These are phyloP conservation scores for Omphalotus olearius DNA, from an alignment of 1,284 basidiomycete species.

Conservation along the genomic window DNA sequence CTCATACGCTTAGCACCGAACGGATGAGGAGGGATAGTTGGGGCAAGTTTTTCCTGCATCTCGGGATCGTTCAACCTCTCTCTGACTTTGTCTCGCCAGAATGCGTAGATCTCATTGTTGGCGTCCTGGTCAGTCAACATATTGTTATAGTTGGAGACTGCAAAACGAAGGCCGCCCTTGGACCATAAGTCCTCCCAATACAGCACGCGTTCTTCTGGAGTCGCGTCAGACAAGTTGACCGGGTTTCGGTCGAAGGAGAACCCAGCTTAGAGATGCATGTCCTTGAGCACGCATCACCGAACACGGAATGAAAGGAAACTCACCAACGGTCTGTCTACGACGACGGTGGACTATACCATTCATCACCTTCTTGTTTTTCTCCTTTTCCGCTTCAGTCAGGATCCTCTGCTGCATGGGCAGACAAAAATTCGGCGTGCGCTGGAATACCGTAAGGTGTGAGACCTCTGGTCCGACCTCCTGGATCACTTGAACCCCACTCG, in stretches of 20 bases:
- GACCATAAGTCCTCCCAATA: conserved; percentile 21
- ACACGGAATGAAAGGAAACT: not conserved
- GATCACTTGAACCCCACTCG: conserved; percentile 24
- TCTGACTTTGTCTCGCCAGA: conserved; percentile 23
- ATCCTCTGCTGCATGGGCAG: conserved; percentile 21
- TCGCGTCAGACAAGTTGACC: conserved; percentile 13
- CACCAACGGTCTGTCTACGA: conserved; percentile 19
- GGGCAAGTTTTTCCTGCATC: conserved; percentile 21
- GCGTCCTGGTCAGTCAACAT: conserved; percentile 16
- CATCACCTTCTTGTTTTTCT: conserved; percentile 17
- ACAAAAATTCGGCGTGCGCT: conserved; percentile 23
- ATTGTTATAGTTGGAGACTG: conserved; percentile 18
- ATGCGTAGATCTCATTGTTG: conserved; percentile 21
- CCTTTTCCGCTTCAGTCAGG: conserved; percentile 11
- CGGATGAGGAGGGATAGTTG: conserved; percentile 18
- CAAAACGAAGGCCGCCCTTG: conserved; percentile 20
- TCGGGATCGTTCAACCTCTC: conserved; percentile 18
- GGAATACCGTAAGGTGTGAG: conserved; percentile 26
- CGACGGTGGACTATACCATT: conserved; percentile 19
- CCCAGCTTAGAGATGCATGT: conserved; percentile 11
- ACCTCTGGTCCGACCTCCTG: conserved; percentile 23
- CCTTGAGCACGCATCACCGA: not conserved
- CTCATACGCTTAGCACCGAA: conserved; percentile 20
- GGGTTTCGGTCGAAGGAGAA: conserved; percentile 16
- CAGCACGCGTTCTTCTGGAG: conserved; percentile 21